Conservation (phyloP, 2,329 filamentous ascomycete species). For the Didymella glomerata region DNA sequence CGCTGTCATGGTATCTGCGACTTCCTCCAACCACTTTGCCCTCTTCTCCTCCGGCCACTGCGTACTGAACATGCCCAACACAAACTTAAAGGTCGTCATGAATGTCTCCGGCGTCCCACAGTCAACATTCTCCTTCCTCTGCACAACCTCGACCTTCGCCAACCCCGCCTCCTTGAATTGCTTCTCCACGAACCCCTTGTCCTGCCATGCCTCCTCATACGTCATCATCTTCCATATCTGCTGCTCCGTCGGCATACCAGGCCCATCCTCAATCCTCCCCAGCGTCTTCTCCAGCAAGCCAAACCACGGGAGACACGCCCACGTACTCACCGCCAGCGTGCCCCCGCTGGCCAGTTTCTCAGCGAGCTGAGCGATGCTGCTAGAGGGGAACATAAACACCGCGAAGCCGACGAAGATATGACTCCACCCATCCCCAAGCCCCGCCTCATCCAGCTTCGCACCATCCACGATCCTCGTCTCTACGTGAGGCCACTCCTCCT, state of each 20-base stretch:
- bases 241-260: constrained; percentile 11
- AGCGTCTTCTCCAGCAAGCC: constrained; percentile 17
- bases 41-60: constrained; percentile 31
- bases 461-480: constrained; percentile 31
- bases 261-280: constrained; percentile 11
- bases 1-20: constrained; percentile 23
- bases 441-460: not conserved
- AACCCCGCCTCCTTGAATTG: constrained; percentile 31
- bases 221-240: constrained; percentile 23
- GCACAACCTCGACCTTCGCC: constrained; percentile 21
- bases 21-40: constrained; percentile 17
- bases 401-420: constrained; percentile 38
- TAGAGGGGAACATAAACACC: constrained; percentile 30
- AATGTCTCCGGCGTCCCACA: constrained; percentile 30
- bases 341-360: constrained; percentile 25
- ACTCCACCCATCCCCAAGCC: constrained; percentile 19
- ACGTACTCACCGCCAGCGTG: constrained; percentile 35
- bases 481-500: constrained; percentile 32
- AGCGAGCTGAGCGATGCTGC: constrained; percentile 14
- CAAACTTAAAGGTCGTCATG: constrained; percentile 30
- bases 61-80: constrained; percentile 25
- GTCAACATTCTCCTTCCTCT: constrained; percentile 13
- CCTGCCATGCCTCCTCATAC: constrained; percentile 23
- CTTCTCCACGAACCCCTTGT: constrained; percentile 18
- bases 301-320: constrained; percentile 32